Conservation (phyloP, 257 asterid genomes). For the Penstemon eatonii region DNA sequence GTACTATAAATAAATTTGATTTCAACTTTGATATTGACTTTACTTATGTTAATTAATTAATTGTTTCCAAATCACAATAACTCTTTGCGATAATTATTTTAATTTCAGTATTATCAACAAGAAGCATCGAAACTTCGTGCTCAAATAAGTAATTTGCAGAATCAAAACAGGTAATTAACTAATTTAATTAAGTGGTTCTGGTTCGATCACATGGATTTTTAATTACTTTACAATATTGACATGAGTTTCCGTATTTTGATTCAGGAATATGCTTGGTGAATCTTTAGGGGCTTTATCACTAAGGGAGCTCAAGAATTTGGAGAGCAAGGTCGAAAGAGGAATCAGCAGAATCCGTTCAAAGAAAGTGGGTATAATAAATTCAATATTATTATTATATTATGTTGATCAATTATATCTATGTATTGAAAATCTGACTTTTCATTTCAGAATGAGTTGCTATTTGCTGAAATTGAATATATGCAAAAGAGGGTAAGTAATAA, state of each 20-base stretch:
- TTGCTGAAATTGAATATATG: slow-evolving; percentile 90
- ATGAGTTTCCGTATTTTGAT: background rate
- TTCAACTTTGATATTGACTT: background rate
- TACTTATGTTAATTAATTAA: background rate
- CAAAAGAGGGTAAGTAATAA: slow-evolving; percentile 75
- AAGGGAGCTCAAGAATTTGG: slow-evolving; percentile 71
- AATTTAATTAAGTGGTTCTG: background rate
- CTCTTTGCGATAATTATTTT: background rate
- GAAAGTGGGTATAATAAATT: slow-evolving; percentile 43
- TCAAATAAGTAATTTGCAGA: slow-evolving; percentile 75
- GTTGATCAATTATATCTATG: background rate
- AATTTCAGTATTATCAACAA: slow-evolving; percentile 78
- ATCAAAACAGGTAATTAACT: slow-evolving; percentile 58
- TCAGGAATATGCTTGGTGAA: slow-evolving; percentile 82
- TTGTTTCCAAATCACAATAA: background rate
- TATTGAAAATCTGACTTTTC: background rate
- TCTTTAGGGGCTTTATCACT: slow-evolving; percentile 48
- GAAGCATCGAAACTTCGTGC: slow-evolving; percentile 80
- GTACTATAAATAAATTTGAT: background rate
- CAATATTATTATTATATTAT: background rate
- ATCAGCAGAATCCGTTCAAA: slow-evolving; percentile 71
- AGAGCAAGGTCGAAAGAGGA: slow-evolving; percentile 69
- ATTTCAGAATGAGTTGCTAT: slow-evolving; percentile 81
- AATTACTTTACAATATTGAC: background rate
- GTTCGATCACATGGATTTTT: background rate